A percentile compares a stretch with the other conserved stretches of the same genome.
These are phyloP conservation scores for Globisporangium nodosum DNA, from an alignment of 352 stramenopile genomes.

Conservation along the genomic window DNA sequence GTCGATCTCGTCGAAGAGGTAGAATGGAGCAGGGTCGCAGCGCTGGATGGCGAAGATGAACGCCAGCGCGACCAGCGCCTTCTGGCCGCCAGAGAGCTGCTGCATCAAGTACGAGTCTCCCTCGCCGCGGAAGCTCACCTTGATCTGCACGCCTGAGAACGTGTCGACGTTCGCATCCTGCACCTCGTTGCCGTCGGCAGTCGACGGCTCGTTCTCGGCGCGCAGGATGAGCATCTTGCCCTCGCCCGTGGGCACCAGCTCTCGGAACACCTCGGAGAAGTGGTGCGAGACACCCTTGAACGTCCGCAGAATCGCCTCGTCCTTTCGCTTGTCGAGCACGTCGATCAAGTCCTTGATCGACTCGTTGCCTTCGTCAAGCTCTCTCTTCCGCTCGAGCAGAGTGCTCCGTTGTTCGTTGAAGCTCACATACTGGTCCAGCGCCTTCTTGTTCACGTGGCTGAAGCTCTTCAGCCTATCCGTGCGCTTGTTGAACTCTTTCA, in stretches of 20 bases:
- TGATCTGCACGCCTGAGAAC: constrained; percentile 97
- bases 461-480: constrained; percentile 98
- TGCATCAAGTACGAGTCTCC: constrained; percentile 98
- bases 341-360: constrained; percentile 87
- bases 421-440: constrained; percentile 98
- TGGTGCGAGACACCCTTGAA: constrained; percentile 98
- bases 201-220: constrained; percentile 42
- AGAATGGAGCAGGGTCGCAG: constrained; percentile 99
- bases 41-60: constrained; percentile 99
- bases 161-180: constrained; percentile 72
- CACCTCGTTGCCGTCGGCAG: constrained; percentile 14
- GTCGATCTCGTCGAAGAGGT: constrained; percentile 99
- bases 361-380: constrained; percentile 94
- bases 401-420: constrained; percentile 93
- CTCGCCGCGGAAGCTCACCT: constrained; percentile 95
- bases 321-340: constrained; percentile 94
- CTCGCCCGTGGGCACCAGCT: constrained; percentile 96
- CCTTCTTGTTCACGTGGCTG: constrained; percentile 99
- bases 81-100: constrained; percentile 98
- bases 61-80: constrained; percentile 97
- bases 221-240: constrained; percentile 96
- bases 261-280: constrained; percentile 98
- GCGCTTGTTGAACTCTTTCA: constrained; percentile 91
- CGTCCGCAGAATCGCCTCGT: constrained; percentile 98
- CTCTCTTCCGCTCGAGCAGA: constrained; percentile 93